Evolutionary conservation across 2,329 filamentous ascomycete species (phyloP), one percentile per base, ranked within the genome.

Genomic region (Hypoxylon sp.): DNA sequence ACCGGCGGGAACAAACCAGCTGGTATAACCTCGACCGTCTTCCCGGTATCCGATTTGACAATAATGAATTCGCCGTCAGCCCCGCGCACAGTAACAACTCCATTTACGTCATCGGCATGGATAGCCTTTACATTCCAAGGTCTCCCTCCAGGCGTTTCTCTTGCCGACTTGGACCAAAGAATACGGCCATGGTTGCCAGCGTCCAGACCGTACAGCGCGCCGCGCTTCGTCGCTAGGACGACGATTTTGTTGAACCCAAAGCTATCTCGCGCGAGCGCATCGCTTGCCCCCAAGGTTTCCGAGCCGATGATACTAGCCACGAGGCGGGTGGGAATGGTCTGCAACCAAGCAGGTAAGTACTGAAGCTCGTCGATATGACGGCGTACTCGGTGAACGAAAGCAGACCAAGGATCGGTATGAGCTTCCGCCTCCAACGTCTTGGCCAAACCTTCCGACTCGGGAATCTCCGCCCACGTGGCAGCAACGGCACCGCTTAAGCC

Each of bases 171-270:
- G 46, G 87, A 90, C 96, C 96, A 98, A 16, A 92, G 79, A 8
- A 97, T 82, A 33, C 84, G 84, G 3, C 93, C 93, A 11, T 90
- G 84, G 63, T 89, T 89, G 22, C 89, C 92, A 32, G 90, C 88
- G 77, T 97, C 90, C 18, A 99, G 81, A 2, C 90, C 93, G 70
- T 94, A 91, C 16, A 98, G 80, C 69, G 91, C 89, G 12, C 94
- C 94, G 60, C 89, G 89, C 57, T 87, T 85, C 1, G 94, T 97
- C 4, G 91, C 93, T 52, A 97, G 82, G 61, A 97, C 83, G 4
- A 94, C 86, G 30, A 95, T 81, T 79, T 97, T 97, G 77, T 92
- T 90, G 79, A 97, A 95, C 3, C 95, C 95, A 77, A 98, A 98
- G 38, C 84, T 87, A 72, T 96, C 91, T 14, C 88, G 84, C 16